phyloP scores from a whole-genome alignment of 2,329 filamentous ascomycete genomes.

The Clonostachys solani region DNA sequence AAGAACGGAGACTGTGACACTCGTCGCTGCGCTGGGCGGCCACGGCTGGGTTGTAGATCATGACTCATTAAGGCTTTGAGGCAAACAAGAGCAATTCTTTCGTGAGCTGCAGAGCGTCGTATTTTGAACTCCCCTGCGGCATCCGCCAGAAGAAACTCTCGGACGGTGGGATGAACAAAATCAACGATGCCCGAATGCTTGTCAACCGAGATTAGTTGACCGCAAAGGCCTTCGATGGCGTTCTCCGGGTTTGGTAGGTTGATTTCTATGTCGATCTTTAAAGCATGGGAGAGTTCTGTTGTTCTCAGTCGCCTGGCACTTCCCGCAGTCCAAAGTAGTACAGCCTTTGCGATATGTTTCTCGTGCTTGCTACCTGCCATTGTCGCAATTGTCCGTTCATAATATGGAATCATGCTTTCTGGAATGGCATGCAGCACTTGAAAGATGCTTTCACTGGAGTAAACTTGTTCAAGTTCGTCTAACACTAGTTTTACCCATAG shows the following conservation, averaged over 20 bases:
- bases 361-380: conserved; percentile 19
- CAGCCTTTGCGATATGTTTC: conserved; percentile 15
- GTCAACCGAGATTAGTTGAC: conserved; percentile 19
- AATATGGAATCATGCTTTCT: conserved; percentile 20
- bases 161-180: conserved; percentile 18
- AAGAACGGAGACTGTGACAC: conserved; percentile 2
- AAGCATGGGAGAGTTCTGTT: conserved; percentile 16
- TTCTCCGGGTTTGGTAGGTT: conserved; percentile 9
- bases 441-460: conserved; percentile 14
- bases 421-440: conserved; percentile 20
- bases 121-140: conserved; percentile 15
- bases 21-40: neutral
- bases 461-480: conserved; percentile 17
- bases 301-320: conserved; percentile 11
- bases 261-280: conserved; percentile 16
- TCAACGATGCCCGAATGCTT: conserved; percentile 7
- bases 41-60: conserved; percentile 11
- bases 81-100: conserved; percentile 15
- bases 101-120: conserved; percentile 10
- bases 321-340: conserved; percentile 18
- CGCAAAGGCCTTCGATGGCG: conserved; percentile 17
- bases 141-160: conserved; percentile 16
- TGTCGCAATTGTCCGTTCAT: conserved; percentile 8
- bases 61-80: conserved; percentile 11
- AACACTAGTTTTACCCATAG: conserved; percentile 23